Percentiles rank a stretch among this genome's conserved stretches.
phyloP scores from a whole-genome alignment of 2,329 filamentous ascomycete species.

The Colletotrichum tropicale region DNA sequence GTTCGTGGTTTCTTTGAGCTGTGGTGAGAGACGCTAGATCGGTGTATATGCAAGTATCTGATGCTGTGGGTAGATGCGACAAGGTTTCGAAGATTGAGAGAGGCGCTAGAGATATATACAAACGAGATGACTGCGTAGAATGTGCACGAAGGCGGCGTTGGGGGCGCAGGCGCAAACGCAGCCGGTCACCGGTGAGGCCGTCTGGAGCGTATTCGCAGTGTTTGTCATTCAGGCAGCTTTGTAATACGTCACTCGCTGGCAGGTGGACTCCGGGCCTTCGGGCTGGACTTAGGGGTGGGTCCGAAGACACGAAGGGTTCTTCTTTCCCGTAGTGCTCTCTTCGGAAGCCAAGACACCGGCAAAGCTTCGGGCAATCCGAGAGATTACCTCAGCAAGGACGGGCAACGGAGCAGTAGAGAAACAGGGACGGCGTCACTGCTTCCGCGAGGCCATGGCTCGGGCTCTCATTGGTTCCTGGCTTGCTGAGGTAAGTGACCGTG shows the following conservation, averaged over 20 bases:
- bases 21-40: background rate
- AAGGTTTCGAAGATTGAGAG: background rate
- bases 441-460: background rate
- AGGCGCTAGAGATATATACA: background rate
- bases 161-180: slow-evolving; percentile 4
- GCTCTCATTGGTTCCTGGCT: background rate
- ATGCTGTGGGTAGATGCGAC: background rate
- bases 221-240: slow-evolving; percentile 39
- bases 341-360: background rate
- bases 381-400: slow-evolving; percentile 4
- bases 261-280: background rate
- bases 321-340: background rate
- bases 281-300: background rate
- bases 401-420: background rate
- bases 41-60: slow-evolving; percentile 20
- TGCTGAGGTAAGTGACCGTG: background rate
- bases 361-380: background rate
- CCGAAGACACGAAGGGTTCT: background rate
- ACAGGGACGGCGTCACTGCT: background rate
- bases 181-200: slow-evolving; percentile 16
- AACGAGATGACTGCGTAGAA: background rate
- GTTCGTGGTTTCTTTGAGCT: background rate
- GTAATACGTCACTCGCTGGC: slow-evolving; percentile 39
- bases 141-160: background rate
- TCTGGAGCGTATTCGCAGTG: slow-evolving; percentile 22